Percentiles rank a stretch among this genome's conserved stretches.
phyloP scores from a whole-genome alignment of 768 basidiomycete genomes.

The Boletus pseudopeckii region DNA sequence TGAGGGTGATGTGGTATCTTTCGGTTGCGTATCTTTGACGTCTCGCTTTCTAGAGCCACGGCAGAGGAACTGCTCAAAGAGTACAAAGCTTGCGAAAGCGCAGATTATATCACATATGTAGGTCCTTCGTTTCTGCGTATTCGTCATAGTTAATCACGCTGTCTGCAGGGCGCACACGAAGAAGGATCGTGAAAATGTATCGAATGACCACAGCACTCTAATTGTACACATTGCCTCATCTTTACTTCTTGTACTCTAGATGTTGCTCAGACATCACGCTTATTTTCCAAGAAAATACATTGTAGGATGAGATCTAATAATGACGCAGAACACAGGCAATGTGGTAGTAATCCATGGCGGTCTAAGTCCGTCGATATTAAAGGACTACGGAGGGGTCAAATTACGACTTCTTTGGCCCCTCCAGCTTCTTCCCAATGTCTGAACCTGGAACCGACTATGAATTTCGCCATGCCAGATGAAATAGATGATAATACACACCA shows the following conservation, averaged over 20 bases:
- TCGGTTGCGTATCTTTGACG: neutral
- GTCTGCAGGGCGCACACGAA: constrained; percentile 33
- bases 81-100: constrained; percentile 93
- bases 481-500: constrained; percentile 47
- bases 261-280: constrained; percentile 5
- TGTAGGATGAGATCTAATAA: constrained; percentile 23
- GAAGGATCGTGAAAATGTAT: constrained; percentile 24
- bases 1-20: constrained; percentile 31
- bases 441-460: constrained; percentile 42
- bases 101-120: constrained; percentile 90
- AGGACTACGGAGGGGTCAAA: constrained; percentile 38
- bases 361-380: constrained; percentile 28
- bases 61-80: constrained; percentile 88
- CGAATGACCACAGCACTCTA: neutral
- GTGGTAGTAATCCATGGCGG: constrained; percentile 19
- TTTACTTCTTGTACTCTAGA: constrained; percentile 4
- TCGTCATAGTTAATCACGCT: neutral
- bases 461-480: neutral
- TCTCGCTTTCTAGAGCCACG: constrained; percentile 55
- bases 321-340: constrained; percentile 10
- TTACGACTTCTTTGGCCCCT: constrained; percentile 70
- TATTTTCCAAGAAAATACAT: constrained; percentile 19
- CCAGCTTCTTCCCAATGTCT: constrained; percentile 86
- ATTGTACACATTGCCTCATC: neutral
- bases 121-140: constrained; percentile 22